Evolutionary conservation across 768 basidiomycete genomes (phyloP).

Genomic region (Coprinopsis sp.): DNA sequence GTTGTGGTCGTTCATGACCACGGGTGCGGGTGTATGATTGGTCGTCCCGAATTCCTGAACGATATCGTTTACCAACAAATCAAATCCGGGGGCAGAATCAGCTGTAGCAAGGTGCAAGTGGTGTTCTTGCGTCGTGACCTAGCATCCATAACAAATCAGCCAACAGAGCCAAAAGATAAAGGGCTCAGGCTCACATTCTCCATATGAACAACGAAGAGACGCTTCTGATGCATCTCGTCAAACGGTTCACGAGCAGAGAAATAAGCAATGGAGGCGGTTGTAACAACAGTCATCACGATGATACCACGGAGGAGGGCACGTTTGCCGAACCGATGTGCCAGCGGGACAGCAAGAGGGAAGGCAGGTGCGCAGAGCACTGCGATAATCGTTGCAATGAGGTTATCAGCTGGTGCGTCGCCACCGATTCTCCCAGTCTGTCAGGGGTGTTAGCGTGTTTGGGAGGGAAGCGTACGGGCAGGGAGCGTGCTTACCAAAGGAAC

Average conservation of each 20-base stretch:
- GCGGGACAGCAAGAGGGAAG: constrained; percentile 60
- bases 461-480: neutral
- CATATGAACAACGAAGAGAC: constrained; percentile 76
- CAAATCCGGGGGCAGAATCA: constrained; percentile 77
- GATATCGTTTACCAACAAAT: constrained; percentile 55
- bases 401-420: constrained; percentile 78
- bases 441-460: constrained; percentile 2
- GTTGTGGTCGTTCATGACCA: constrained; percentile 72
- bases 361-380: constrained; percentile 51
- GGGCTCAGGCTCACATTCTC: constrained; percentile 65
- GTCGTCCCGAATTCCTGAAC: constrained; percentile 53
- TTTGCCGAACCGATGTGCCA: constrained; percentile 66
- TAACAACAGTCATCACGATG: constrained; percentile 40
- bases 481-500: constrained; percentile 66
- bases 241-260: constrained; percentile 64
- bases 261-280: constrained; percentile 49
- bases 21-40: constrained; percentile 35
- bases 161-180: neutral
- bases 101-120: constrained; percentile 78
- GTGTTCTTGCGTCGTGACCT: constrained; percentile 71
- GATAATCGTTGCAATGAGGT: constrained; percentile 80
- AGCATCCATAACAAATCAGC: constrained; percentile 1
- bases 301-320: constrained; percentile 34
- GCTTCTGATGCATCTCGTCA: constrained; percentile 82
- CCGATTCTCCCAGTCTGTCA: constrained; percentile 80